Evolutionary conservation across 371 early-diverging fungal species (phyloP), one percentile per base, ranked within the genome.

Genomic region (Globomyces sp.): DNA sequence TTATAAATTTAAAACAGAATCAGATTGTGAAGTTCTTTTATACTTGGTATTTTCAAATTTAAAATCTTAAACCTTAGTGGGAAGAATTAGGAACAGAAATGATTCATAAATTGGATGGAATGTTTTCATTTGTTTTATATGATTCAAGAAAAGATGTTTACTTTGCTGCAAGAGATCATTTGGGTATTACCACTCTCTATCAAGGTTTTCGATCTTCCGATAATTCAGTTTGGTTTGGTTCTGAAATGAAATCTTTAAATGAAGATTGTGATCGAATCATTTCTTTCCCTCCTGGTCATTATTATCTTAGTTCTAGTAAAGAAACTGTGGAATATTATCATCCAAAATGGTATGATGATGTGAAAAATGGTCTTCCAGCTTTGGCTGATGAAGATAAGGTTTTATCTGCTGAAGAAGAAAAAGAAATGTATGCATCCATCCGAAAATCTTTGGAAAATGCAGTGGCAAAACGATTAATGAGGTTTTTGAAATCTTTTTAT

Each of bases 111-210:
- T 86, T 98, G 50, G 96, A 95, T 72, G 98, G 98, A 66, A 95
- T 98, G 92, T 98, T 92, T 81, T 87, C 90, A 39, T 98, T 94
- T 82, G 88, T 92, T 4, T 85, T 98, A 11, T 87, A 93, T 74
- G 98, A 98, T 77, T 76, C 85, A 36, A 86, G 86, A 67, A 85
- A 85, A 68, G 87, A 92, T 75, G 46, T 64, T 41, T 79, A 90
- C 68, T 79, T 98, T 70, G 95, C 91, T 39, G 95, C 94, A 46
- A 91, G 98, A 67, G 98, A 98, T 68, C 94, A 96, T 60, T 92
- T 98, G 71, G 98, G 98, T 71, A 93, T 98, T 78, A 96, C 96
- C 58, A 94, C 98, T 24, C 84, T 98, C 44, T 98, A 98, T 84
- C 90, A 91, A 70, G 96, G 98, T 51, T 92, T 90, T 85, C 85